phyloP scores from a whole-genome alignment of 352 stramenopile genomes.

The Globisporangium lucens region DNA sequence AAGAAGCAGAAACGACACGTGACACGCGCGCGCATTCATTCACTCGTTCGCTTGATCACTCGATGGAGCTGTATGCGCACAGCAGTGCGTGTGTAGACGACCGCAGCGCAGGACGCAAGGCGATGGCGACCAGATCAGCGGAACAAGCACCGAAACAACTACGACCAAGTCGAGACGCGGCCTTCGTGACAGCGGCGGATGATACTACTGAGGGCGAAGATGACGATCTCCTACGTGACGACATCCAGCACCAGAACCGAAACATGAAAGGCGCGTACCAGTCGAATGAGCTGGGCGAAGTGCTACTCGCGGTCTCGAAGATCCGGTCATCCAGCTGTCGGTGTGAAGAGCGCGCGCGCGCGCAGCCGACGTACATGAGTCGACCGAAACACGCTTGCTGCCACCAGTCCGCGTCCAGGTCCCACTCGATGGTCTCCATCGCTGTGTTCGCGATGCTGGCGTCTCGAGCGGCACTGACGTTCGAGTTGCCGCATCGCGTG shows the following conservation, averaged over 20 bases:
- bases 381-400: constrained; percentile 20
- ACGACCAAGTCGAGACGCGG: neutral
- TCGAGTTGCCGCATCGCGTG: constrained; percentile 34
- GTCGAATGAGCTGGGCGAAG: constrained; percentile 43
- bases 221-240: neutral
- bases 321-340: constrained; percentile 19
- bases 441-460: constrained; percentile 26
- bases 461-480: constrained; percentile 28
- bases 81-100: constrained; percentile 11
- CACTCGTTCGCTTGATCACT: neutral
- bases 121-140: constrained; percentile 8
- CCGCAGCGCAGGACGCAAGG: neutral
- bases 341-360: neutral
- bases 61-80: constrained; percentile 12
- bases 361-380: constrained; percentile 5
- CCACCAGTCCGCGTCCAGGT: neutral
- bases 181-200: neutral
- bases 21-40: neutral
- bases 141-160: constrained; percentile 1
- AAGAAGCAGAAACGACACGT: neutral
- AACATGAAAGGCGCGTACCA: constrained; percentile 18
- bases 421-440: constrained; percentile 29
- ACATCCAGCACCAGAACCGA: constrained; percentile 10
- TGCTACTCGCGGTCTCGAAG: constrained; percentile 39
- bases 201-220: neutral